Percentiles rank a stretch among this genome's conserved stretches.
Conservation (phyloP, 2,329 filamentous ascomycete genomes). For the Apiospora pterosperma region DNA sequence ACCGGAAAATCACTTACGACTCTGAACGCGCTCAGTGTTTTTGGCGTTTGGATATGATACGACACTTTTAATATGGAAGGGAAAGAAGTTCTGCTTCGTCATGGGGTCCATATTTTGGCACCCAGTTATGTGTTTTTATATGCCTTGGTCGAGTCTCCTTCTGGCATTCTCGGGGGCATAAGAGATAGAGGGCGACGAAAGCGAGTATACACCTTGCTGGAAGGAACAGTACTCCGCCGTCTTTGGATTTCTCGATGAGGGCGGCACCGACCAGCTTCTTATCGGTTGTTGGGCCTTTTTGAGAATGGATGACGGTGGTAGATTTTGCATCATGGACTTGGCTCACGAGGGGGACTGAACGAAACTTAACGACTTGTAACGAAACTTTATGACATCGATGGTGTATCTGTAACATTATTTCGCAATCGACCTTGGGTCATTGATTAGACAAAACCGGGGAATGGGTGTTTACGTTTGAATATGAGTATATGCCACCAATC, state of each 20-base stretch:
- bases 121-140: background rate
- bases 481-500: background rate
- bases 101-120: background rate
- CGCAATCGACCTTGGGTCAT: background rate
- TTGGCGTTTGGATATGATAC: conserved; percentile 1
- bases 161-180: background rate
- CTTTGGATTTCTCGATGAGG: background rate
- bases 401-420: conserved; percentile 9
- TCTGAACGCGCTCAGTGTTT: conserved; percentile 1
- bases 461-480: background rate
- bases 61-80: conserved; percentile 2
- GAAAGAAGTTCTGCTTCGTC: conserved; percentile 4
- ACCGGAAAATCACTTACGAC: background rate
- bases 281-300: background rate
- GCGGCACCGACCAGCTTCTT: background rate
- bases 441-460: background rate
- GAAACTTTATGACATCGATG: conserved; percentile 8
- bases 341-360: conserved; percentile 9
- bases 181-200: background rate
- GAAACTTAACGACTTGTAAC: conserved; percentile 12
- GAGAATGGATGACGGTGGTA: background rate
- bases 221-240: background rate
- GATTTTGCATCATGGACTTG: background rate
- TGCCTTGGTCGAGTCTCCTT: background rate
- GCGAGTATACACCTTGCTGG: background rate